Base-by-base conservation (phyloP, 2,329 filamentous ascomycete genomes). In the Nakataea oryzae region DNA sequence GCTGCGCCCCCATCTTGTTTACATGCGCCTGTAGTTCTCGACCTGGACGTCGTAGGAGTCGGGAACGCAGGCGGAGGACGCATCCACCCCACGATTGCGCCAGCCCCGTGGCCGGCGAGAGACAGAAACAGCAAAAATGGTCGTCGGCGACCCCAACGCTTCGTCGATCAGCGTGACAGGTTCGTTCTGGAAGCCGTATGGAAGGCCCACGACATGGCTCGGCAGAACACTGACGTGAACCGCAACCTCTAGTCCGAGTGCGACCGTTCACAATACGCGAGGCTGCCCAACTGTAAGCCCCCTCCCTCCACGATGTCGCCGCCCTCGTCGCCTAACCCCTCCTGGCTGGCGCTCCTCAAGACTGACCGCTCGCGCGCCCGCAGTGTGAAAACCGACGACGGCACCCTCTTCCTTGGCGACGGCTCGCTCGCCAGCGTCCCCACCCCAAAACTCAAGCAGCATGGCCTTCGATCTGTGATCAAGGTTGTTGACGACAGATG, bases 401-500 rank as follows among this genome's bases (percentile, higher is more conserved):
- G 88, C 61, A 92, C 91, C 6, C 75, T 96, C 50, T 99, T 99
- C 72, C 84, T 99, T n/a, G 95, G 95, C 64, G 95, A 99, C 74
- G 95, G 95, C 64, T 97, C 93, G 24, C 81, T 99, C 62, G 95
- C 95, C n/a, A 89, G 86, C 57, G 87, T 84, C 17, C 92, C 93
- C 0, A 84, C 91, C 1, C 93, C 93, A 0, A 96, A 93, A 72
- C 82, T 96, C 34, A 86, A 88, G 64, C 86, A 90, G 68, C 92
- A 93, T 70, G 95, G 96, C 9, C 86, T 99, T 62, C 84, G 93
- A 69, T 87, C 91, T 1, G 92, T 99, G 61, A 90, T 99, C 76
- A 97, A 97, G 76, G 93, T 99, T 26, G 84, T 99, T 61, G 96
- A 99, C 72, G 93, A 97, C 72, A 90, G 90, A 70, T 97, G 95